These are phyloP conservation scores for Chiua virens DNA, from an alignment of 768 basidiomycete genomes.

Conservation along the genomic window DNA sequence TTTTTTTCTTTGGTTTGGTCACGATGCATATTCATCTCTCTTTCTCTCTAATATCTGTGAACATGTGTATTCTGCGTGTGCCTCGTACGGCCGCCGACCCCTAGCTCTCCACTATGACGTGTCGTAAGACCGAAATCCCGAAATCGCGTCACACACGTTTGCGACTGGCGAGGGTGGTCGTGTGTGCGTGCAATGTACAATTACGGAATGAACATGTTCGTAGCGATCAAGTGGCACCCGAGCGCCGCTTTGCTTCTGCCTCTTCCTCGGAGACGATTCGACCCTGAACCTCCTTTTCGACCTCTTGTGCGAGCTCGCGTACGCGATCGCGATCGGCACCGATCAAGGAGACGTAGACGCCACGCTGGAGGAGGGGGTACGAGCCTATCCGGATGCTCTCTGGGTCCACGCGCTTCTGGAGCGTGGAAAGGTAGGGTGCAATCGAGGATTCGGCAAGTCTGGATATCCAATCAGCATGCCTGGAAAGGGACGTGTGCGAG, in stretches of 20 bases:
- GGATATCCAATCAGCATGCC: not conserved
- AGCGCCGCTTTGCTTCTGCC: slow-evolving; percentile 49
- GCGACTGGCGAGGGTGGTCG: no score
- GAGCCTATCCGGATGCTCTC: slow-evolving; percentile 84
- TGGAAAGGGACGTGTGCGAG: not conserved
- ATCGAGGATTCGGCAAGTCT: slow-evolving; percentile 80
- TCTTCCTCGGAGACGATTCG: slow-evolving; percentile 65
- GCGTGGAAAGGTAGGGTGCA: slow-evolving; percentile 79
- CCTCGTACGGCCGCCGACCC: no score
- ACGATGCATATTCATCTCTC: not conserved
- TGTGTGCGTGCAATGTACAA: not conserved
- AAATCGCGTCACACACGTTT: no score
- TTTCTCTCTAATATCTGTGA: not conserved
- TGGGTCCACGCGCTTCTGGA: slow-evolving; percentile 69
- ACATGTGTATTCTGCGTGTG: no score
- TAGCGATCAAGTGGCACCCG: slow-evolving; percentile 10
- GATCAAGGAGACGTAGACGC: slow-evolving; percentile 67
- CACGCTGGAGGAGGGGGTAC: slow-evolving; percentile 59
- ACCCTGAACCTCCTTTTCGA: slow-evolving; percentile 58
- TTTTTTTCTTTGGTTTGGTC: not conserved
- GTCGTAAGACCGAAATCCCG: no score
- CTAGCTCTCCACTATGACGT: no score
- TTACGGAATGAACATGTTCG: not conserved
- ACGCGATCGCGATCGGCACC: slow-evolving; percentile 48
- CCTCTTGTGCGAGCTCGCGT: slow-evolving; percentile 58